Percentiles rank a stretch among this genome's conserved stretches.
phyloP scores from a whole-genome alignment of 495 filamentous ascomycete genomes.

The Neurospora sp. region DNA sequence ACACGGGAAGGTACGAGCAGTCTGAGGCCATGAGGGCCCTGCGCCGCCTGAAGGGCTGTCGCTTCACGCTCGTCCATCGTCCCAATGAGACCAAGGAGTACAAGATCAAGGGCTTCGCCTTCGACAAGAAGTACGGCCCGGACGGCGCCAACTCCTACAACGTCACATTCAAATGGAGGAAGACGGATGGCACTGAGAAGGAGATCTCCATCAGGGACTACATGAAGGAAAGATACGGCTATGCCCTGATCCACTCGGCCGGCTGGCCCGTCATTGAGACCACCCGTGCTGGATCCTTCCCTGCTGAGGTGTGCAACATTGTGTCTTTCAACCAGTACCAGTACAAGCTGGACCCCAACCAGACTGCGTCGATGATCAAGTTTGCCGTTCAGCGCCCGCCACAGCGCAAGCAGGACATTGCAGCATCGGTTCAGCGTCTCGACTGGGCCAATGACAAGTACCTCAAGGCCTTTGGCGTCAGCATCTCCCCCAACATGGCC shows the following conservation, averaged over 20 bases:
- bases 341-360: conserved; percentile 61
- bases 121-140: conserved; percentile 15
- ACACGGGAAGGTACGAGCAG: neutral
- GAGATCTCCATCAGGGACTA: conserved; percentile 53
- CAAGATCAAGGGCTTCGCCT: conserved; percentile 50
- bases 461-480: conserved; percentile 56
- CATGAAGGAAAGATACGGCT: conserved; percentile 55
- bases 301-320: conserved; percentile 60
- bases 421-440: conserved; percentile 52
- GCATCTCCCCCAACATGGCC: conserved; percentile 52
- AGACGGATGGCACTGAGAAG: conserved; percentile 32
- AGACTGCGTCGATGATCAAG: conserved; percentile 79
- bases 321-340: conserved; percentile 60
- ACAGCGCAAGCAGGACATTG: conserved; percentile 51
- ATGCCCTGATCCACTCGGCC: conserved; percentile 35
- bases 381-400: conserved; percentile 60
- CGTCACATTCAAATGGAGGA: conserved; percentile 47
- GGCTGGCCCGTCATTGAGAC: conserved; percentile 60
- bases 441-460: conserved; percentile 59
- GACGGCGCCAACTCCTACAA: conserved; percentile 43
- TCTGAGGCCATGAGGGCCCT: conserved; percentile 40
- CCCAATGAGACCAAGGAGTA: conserved; percentile 43
- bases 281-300: conserved; percentile 55
- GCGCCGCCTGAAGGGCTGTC: conserved; percentile 50
- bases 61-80: conserved; percentile 54